phyloP scores from a whole-genome alignment of 2,329 filamentous ascomycete genomes.

The Penicillium paneum region DNA sequence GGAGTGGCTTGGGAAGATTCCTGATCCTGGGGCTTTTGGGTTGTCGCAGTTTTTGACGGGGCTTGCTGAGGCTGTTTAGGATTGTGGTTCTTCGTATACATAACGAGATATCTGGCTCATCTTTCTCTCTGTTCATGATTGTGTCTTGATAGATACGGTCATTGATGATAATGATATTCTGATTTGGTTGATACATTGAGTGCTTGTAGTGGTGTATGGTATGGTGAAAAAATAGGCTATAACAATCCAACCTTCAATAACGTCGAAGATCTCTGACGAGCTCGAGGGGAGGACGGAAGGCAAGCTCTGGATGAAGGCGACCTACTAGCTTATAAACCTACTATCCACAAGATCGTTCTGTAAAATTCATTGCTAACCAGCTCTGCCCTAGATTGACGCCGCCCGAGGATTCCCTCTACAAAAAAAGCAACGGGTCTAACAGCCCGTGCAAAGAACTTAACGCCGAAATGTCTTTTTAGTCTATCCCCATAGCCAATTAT shows the following conservation, averaged over 20 bases:
- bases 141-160: not conserved
- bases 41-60: slow-evolving; percentile 81
- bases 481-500: slow-evolving; percentile 1
- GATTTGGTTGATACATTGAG: not conserved
- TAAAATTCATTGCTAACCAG: slow-evolving; percentile 18
- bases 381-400: slow-evolving; percentile 21
- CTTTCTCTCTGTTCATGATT: not conserved
- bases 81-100: too few relatives aligned
- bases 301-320: not conserved
- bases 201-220: not conserved
- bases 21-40: slow-evolving; percentile 73
- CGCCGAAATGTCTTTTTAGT: slow-evolving; percentile 14
- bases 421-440: slow-evolving; percentile 11
- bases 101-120: not conserved
- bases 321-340: not conserved
- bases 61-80: slow-evolving; percentile 56
- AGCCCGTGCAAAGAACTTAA: slow-evolving; percentile 17
- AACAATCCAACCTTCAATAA: not conserved
- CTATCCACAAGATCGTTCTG: not conserved
- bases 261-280: not conserved
- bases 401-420: slow-evolving; percentile 17
- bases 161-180: not conserved
- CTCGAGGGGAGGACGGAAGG: not conserved
- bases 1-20: slow-evolving; percentile 66
- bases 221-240: too few relatives aligned